These are phyloP conservation scores for Rhizopogon vulgaris DNA, from an alignment of 768 basidiomycete species.

Conservation along the genomic window DNA sequence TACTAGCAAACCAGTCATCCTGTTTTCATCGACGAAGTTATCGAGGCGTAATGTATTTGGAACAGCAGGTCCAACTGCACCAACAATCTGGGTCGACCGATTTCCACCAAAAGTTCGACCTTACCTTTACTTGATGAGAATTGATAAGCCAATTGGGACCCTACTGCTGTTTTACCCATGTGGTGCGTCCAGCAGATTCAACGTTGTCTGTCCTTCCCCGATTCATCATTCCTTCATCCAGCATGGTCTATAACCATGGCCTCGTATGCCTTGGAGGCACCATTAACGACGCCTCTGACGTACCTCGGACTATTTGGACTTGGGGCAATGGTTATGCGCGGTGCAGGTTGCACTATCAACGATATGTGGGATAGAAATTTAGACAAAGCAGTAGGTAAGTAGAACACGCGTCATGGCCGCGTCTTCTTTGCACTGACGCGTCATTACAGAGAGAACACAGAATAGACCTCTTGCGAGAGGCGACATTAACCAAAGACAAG, in stretches of 20 bases:
- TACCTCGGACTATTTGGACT: conserved; percentile 82
- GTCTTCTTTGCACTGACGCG: not conserved
- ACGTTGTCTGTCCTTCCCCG: not conserved
- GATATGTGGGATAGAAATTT: conserved; percentile 97
- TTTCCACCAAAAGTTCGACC: conserved; percentile 58
- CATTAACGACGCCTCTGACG: conserved; percentile 60
- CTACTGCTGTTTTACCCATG: conserved; percentile 91
- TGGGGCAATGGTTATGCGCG: conserved; percentile 93
- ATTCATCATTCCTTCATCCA: conserved; percentile 25
- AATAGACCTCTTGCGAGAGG: conserved; percentile 83
- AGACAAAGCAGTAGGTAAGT: conserved; percentile 83
- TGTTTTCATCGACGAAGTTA: not conserved
- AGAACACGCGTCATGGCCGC: not conserved
- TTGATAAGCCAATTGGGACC: conserved; percentile 96
- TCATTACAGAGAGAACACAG: conserved; percentile 67
- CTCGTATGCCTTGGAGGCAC: conserved; percentile 68
- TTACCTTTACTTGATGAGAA: conserved; percentile 79
- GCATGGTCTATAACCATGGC: conserved; percentile 99
- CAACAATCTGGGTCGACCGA: conserved; percentile 59
- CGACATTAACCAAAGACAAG: conserved; percentile 69
- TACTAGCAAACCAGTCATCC: not conserved
- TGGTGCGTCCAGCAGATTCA: conserved; percentile 43
- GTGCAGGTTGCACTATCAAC: conserved; percentile 97
- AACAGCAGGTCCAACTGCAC: conserved; percentile 7
- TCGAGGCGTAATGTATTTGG: conserved; percentile 12